These are phyloP conservation scores for Leccinum variicolor DNA, from an alignment of 768 basidiomycete genomes.

Conservation along the genomic window DNA sequence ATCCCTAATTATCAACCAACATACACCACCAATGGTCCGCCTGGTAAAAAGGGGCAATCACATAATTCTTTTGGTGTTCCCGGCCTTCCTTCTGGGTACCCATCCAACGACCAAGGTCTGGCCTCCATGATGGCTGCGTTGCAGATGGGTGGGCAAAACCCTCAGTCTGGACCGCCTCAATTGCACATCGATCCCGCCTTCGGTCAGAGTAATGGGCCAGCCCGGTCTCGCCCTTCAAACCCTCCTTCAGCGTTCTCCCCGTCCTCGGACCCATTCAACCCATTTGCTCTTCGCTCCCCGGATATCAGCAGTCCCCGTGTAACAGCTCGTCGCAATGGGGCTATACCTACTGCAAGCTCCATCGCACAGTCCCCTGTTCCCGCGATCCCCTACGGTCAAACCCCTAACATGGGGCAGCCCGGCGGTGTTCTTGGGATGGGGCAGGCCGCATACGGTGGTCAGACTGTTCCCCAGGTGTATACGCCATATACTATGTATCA, in stretches of 20 bases:
- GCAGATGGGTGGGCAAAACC: conserved; percentile 87
- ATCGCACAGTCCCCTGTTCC: conserved; percentile 29
- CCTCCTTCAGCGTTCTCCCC: conserved; percentile 49
- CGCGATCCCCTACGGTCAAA: conserved; percentile 55
- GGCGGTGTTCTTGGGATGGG: conserved; percentile 60
- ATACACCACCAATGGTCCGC: conserved; percentile 59
- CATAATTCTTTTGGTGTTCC: conserved; percentile 64
- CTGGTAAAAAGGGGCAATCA: conserved; percentile 54
- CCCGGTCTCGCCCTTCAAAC: conserved; percentile 45
- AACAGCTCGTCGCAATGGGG: conserved; percentile 44
- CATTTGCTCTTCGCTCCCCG: conserved; percentile 49
- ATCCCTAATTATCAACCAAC: conserved; percentile 85
- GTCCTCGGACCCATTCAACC: conserved; percentile 54
- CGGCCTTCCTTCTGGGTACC: conserved; percentile 75
- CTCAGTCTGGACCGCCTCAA: conserved; percentile 73
- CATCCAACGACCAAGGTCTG: conserved; percentile 78
- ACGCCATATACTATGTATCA: conserved; percentile 78
- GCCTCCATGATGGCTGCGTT: conserved; percentile 92
- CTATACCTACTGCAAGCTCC: conserved; percentile 29
- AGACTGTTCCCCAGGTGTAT: conserved; percentile 65
- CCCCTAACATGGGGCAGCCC: conserved; percentile 57
- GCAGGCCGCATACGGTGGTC: conserved; percentile 60
- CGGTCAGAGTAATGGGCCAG: conserved; percentile 39
- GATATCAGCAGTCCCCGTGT: conserved; percentile 50
- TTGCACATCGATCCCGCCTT: conserved; percentile 69